Conservation (phyloP, 495 filamentous ascomycete species). For the Opeltia flavorubescens region DNA sequence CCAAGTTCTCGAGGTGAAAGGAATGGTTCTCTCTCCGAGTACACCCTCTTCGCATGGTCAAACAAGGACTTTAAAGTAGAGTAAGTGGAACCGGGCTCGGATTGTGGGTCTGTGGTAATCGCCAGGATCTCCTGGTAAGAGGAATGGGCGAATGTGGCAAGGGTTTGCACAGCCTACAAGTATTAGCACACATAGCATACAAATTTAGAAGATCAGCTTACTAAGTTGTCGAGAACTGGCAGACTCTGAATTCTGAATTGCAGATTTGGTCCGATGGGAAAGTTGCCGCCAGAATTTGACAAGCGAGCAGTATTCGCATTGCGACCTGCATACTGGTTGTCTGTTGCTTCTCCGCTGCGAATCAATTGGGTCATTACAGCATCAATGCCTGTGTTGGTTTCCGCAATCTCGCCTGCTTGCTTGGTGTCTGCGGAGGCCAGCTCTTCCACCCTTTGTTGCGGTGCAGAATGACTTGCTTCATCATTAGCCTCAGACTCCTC, state of each 20-base stretch:
- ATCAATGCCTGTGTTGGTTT: slow-evolving; percentile 22
- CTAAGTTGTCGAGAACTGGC: slow-evolving; percentile 59
- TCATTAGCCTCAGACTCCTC: too few relatives aligned
- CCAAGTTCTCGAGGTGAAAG: slow-evolving; percentile 60
- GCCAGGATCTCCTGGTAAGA: slow-evolving; percentile 58
- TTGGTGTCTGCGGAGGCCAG: background rate
- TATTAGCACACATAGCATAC: slow-evolving; percentile 8
- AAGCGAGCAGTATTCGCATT: slow-evolving; percentile 19
- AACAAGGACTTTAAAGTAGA: slow-evolving; percentile 65
- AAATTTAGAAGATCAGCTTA: slow-evolving; percentile 20
- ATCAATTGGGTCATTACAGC: slow-evolving; percentile 32
- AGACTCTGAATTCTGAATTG: slow-evolving; percentile 54
- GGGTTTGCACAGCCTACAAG: slow-evolving; percentile 51
- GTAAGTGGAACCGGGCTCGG: slow-evolving; percentile 71
- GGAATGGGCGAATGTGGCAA: slow-evolving; percentile 53
- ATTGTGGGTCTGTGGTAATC: slow-evolving; percentile 57
- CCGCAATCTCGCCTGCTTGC: slow-evolving; percentile 5
- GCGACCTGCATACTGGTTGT: slow-evolving; percentile 24
- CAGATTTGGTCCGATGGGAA: slow-evolving; percentile 38
- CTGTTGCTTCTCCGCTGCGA: slow-evolving; percentile 33
- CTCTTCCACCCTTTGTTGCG: background rate
- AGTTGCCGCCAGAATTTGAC: slow-evolving; percentile 24
- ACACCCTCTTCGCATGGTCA: slow-evolving; percentile 65
- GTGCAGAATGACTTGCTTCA: background rate
- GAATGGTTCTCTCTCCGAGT: slow-evolving; percentile 55